Base-by-base conservation (phyloP, 768 basidiomycete species). In the Paxillus ammoniavirescens region DNA sequence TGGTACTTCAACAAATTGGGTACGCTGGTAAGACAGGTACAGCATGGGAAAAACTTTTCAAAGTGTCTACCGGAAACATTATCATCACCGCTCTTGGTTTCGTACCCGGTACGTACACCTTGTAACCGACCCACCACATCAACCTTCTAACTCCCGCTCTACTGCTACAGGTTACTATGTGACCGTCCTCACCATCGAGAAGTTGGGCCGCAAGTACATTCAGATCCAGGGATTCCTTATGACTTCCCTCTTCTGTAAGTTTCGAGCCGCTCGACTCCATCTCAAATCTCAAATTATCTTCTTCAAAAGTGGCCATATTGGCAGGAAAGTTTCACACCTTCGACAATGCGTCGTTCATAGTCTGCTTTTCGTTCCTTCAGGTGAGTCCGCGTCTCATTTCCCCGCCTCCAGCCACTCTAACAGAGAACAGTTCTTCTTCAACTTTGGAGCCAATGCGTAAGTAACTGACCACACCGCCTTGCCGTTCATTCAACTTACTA, bases 1-100 rank as follows among this genome's bases (percentile, higher is more conserved):
- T 87, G 59, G 87, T 92, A n/a, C 78, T 92, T 8, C 72, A 83
- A 58, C 75, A 82, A 60, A 89, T 92, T 35, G 87, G 87, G 0
- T 89, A 77, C 61, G 85, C 76, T 46, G 87, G 86, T 10, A 69
- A 55, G 28, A 66, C 67, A 0, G 87, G 82, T 2, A 77, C 80
- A 1, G 71, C 82, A 7, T 87, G 84, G 85, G 67, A 84, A 40
- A 76, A 81, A 17, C 74, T 91, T 8, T 88, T 83, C 78, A 82
- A 84, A 50, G 73, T 89, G 23, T 79, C 83, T 0, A 79, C 78
- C 0, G 88, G 88, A 5, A 82, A 81, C 56, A 75, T 91, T 38
- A 88, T 90, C 65, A 79, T 91, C 56, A 86, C 86, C 2, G 82
- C 75, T 2, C 79, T 89, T 15, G 89, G 90, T 31, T 91, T 89